phyloP scores from a whole-genome alignment of 306 rosid species.

The Cucurbita moschata region DNA sequence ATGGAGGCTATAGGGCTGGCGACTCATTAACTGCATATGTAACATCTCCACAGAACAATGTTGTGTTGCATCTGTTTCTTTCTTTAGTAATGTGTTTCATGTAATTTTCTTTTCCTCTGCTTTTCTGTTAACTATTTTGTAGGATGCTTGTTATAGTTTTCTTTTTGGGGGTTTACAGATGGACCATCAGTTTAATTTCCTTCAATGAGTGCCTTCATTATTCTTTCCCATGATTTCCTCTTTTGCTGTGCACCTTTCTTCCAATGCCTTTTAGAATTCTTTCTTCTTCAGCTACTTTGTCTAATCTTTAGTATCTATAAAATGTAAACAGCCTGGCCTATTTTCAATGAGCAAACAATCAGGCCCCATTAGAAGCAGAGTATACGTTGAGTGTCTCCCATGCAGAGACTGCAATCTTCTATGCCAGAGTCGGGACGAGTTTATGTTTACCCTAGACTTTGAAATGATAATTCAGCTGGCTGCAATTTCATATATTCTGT shows the following conservation, averaged over 20 bases:
- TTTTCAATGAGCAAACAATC: neutral
- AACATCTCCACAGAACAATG: slow-evolving; percentile 8
- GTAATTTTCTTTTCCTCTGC: neutral
- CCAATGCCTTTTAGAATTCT: neutral
- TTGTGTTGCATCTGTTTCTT: neutral
- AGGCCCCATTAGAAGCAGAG: neutral
- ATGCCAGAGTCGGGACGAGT: neutral
- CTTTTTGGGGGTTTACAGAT: slow-evolving; percentile 7
- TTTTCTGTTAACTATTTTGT: slow-evolving; percentile 4
- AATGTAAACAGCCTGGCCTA: neutral
- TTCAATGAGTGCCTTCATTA: slow-evolving; percentile 4
- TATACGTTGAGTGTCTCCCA: neutral
- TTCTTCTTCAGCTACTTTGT: too few relatives aligned
- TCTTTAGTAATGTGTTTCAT: neutral
- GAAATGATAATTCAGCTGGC: neutral
- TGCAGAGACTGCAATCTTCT: neutral
- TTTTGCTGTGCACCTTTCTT: neutral
- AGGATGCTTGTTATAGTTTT: neutral
- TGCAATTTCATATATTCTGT: neutral
- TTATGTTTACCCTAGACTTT: neutral
- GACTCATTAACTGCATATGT: slow-evolving; percentile 10
- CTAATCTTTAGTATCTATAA: neutral
- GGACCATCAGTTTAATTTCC: neutral
- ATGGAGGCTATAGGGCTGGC: slow-evolving; percentile 1
- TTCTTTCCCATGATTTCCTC: neutral